These are phyloP conservation scores for Claviceps sp. DNA, from an alignment of 2,329 filamentous ascomycete species.

Conservation along the genomic window DNA sequence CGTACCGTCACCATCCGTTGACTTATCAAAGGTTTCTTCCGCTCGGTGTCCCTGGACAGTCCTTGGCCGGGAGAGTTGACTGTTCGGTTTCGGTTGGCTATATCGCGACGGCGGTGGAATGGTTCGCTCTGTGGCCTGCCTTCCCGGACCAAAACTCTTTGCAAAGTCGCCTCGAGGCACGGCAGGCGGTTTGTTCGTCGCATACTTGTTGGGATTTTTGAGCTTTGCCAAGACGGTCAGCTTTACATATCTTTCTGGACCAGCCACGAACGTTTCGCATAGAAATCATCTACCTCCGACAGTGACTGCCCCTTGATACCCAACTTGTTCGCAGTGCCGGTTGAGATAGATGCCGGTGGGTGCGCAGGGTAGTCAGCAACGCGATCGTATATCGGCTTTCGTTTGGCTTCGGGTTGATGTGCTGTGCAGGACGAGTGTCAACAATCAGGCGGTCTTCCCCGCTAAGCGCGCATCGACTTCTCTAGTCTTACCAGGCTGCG, in stretches of 20 bases:
- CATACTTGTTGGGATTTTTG: slow-evolving; percentile 27
- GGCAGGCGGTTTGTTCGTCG: slow-evolving; percentile 14
- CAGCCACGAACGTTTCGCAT: background rate
- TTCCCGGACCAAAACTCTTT: slow-evolving; percentile 42
- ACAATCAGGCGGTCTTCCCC: background rate
- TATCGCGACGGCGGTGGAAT: slow-evolving; percentile 38
- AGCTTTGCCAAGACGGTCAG: slow-evolving; percentile 13
- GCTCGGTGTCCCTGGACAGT: slow-evolving; percentile 28
- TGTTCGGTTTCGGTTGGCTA: slow-evolving; percentile 30
- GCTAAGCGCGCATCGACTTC: background rate
- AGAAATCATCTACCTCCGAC: background rate
- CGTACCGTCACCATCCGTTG: slow-evolving; percentile 23
- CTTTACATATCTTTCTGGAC: background rate
- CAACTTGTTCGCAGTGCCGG: slow-evolving; percentile 25
- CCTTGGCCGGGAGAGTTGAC: slow-evolving; percentile 22
- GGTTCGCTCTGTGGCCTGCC: slow-evolving; percentile 34
- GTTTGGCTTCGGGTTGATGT: slow-evolving; percentile 42
- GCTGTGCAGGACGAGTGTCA: slow-evolving; percentile 23
- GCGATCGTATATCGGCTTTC: slow-evolving; percentile 43
- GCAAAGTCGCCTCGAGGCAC: slow-evolving; percentile 34
- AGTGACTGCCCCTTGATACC: slow-evolving; percentile 29
- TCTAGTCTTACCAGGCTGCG: slow-evolving; percentile 25
- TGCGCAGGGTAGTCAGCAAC: slow-evolving; percentile 34
- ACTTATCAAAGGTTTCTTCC: slow-evolving; percentile 24
- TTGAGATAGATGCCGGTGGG: slow-evolving; percentile 16